Percentiles rank a stretch among this genome's conserved stretches.
Evolutionary conservation across 2,329 filamentous ascomycete genomes (phyloP).

Genomic region (Xylaria sp.): DNA sequence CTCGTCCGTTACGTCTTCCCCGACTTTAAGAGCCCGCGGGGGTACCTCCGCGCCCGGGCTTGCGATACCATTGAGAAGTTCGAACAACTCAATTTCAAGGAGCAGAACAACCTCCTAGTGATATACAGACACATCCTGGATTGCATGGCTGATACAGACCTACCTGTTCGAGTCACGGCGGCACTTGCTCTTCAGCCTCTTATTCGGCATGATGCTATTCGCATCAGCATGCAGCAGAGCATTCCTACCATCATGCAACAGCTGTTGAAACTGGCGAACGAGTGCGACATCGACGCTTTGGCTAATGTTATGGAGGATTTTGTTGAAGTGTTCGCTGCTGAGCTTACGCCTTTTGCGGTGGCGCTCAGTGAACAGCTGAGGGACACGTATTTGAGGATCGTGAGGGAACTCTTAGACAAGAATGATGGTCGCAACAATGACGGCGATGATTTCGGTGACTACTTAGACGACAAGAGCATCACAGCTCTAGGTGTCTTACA

Average conservation of each 20-base stretch:
- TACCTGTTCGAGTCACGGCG: conserved; percentile 92
- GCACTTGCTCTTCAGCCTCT: conserved; percentile 92
- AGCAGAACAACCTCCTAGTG: conserved; percentile 89
- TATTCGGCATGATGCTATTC: conserved; percentile 92
- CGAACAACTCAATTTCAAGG: conserved; percentile 95
- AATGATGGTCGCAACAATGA: conserved; percentile 76
- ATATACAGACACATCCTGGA: conserved; percentile 97
- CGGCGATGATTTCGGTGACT: conserved; percentile 83
- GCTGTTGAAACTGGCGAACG: conserved; percentile 92
- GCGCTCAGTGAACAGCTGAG: conserved; percentile 93
- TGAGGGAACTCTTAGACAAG: conserved; percentile 87
- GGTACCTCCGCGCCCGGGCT: conserved; percentile 89
- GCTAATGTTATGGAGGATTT: conserved; percentile 99
- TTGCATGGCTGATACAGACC: conserved; percentile 91
- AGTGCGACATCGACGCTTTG: conserved; percentile 94
- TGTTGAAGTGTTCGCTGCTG: conserved; percentile 96
- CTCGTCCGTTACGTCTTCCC: conserved; percentile 98
- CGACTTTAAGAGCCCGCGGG: conserved; percentile 90
- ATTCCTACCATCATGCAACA: conserved; percentile 99
- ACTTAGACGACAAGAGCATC: conserved; percentile 97
- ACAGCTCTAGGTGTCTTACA: conserved; percentile 94
- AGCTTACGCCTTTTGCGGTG: conserved; percentile 95
- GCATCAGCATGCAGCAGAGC: conserved; percentile 93
- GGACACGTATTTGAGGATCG: conserved; percentile 93
- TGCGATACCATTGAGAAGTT: conserved; percentile 99